Percentiles rank a stretch among this genome's conserved stretches.
These are phyloP conservation scores for Plasmodium knowlesi DNA, from an alignment of 169 alveolate species.

Conservation along the genomic window DNA sequence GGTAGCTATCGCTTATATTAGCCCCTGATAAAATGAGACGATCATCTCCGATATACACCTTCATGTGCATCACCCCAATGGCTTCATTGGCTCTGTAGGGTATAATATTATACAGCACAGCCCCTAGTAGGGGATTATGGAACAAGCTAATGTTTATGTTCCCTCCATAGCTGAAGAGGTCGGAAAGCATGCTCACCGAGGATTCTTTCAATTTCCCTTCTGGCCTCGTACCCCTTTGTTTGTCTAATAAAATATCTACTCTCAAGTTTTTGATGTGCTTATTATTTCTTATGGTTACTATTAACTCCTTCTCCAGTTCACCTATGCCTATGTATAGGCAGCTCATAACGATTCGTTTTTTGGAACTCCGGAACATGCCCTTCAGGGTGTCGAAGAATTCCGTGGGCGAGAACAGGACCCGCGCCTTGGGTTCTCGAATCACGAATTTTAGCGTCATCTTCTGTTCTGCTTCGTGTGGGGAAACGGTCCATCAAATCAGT, in stretches of 20 bases:
- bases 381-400: constrained; percentile 80
- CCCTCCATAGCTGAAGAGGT: constrained; percentile 52
- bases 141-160: constrained; percentile 75
- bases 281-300: constrained; percentile 68
- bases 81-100: constrained; percentile 82
- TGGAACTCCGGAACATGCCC: constrained; percentile 70
- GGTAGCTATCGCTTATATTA: constrained; percentile 80
- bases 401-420: constrained; percentile 76
- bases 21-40: constrained; percentile 82
- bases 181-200: constrained; percentile 73
- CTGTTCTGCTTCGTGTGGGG: constrained; percentile 5
- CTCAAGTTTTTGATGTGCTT: constrained; percentile 70
- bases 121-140: constrained; percentile 82
- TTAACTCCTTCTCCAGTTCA: constrained; percentile 78
- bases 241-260: constrained; percentile 81
- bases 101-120: constrained; percentile 71
- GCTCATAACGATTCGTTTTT: constrained; percentile 78
- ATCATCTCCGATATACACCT: constrained; percentile 81
- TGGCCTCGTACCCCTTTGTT: constrained; percentile 76
- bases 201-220: constrained; percentile 74
- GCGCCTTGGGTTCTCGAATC: constrained; percentile 74
- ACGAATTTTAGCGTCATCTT: constrained; percentile 77
- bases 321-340: constrained; percentile 83
- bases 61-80: constrained; percentile 85
- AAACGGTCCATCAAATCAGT: not conserved